phyloP scores from a whole-genome alignment of 139 green algal species.

The Chlamydomonas sp. region DNA sequence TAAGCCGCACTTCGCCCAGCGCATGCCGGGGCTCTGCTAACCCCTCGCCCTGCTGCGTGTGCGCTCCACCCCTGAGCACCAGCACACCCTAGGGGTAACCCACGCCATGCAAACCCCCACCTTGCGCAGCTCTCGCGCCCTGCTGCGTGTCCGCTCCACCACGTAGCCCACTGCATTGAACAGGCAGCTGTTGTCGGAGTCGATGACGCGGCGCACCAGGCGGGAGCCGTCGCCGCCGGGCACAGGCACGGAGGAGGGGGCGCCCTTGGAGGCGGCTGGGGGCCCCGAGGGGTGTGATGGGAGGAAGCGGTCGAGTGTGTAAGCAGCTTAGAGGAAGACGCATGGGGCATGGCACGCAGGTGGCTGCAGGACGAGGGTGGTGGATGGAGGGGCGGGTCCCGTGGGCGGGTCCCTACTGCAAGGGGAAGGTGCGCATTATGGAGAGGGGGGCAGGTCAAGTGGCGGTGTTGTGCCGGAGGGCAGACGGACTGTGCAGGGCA shows the following conservation, averaged over 20 bases:
- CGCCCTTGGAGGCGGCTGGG: background rate
- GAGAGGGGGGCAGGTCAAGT: too few species aligned
- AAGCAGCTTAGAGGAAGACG: too few species aligned
- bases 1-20: too few species aligned
- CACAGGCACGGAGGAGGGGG: conserved; percentile 45
- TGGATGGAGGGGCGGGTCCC: too few species aligned
- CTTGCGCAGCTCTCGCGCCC: conserved; percentile 60
- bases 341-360: too few species aligned
- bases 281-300: background rate
- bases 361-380: too few species aligned
- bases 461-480: too few species aligned
- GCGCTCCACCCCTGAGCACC: background rate
- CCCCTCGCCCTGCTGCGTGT: too few species aligned
- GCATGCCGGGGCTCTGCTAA: too few species aligned
- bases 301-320: background rate
- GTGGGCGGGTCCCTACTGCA: too few species aligned
- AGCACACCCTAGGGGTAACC: background rate
- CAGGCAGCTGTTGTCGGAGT: conserved; percentile 93
- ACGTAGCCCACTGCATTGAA: conserved; percentile 93
- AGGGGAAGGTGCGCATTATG: too few species aligned
- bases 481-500: too few species aligned
- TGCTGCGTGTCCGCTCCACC: conserved; percentile 66
- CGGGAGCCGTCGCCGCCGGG: conserved; percentile 75
- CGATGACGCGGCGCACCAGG: conserved; percentile 85
- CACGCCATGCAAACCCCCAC: conserved; percentile 45